Conservation (phyloP, 192 early-diverging fungal genomes). For the Pilaira anomala region DNA sequence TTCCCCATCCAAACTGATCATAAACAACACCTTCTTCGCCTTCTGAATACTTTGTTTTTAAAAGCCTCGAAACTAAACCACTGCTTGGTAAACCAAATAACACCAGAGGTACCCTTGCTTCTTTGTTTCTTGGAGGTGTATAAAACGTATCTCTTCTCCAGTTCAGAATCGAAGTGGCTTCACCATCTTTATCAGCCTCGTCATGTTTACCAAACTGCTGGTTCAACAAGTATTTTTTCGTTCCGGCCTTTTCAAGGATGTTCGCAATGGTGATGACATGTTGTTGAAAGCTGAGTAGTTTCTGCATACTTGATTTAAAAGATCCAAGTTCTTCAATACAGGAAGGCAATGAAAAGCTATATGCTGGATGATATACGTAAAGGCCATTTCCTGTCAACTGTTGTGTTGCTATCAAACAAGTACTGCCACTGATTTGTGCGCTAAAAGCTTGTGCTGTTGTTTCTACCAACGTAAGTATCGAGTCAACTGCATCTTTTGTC, state of each 20-base stretch:
- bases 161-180: slow-evolving; percentile 15
- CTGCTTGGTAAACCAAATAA: slow-evolving; percentile 20
- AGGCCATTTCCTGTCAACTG: slow-evolving; percentile 16
- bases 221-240: slow-evolving; percentile 16
- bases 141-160: slow-evolving; percentile 22
- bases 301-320: slow-evolving; percentile 19
- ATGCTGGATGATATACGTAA: slow-evolving; percentile 21
- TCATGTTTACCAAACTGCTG: slow-evolving; percentile 19
- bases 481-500: slow-evolving; percentile 19
- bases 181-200: slow-evolving; percentile 20
- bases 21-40: slow-evolving; percentile 8
- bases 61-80: slow-evolving; percentile 16
- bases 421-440: slow-evolving; percentile 17
- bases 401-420: slow-evolving; percentile 21
- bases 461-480: slow-evolving; percentile 21
- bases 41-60: slow-evolving; percentile 13
- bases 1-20: neutral
- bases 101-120: slow-evolving; percentile 18
- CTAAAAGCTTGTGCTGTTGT: slow-evolving; percentile 24
- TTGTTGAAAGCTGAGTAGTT: slow-evolving; percentile 15
- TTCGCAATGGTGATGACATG: slow-evolving; percentile 21
- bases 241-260: slow-evolving; percentile 20
- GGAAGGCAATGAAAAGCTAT: slow-evolving; percentile 20
- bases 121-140: slow-evolving; percentile 20
- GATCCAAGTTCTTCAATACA: slow-evolving; percentile 20